These are phyloP conservation scores for Isoetes engelmannii DNA, from an alignment of 83 land plant species.

Conservation along the genomic window DNA sequence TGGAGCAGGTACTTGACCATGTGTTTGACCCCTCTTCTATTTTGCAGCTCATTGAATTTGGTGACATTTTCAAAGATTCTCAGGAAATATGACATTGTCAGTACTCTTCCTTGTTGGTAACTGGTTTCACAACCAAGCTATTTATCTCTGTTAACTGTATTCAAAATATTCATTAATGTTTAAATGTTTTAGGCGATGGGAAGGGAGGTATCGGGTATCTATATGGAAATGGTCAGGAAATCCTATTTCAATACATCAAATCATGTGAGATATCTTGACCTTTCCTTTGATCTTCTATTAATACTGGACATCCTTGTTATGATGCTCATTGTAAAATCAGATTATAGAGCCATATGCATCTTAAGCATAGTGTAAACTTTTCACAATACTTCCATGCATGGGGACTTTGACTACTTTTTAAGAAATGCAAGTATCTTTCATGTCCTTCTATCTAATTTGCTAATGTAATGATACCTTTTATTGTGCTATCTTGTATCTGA, in stretches of 20 bases:
- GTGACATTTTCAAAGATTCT: slow-evolving; percentile 11
- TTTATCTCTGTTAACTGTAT: neutral
- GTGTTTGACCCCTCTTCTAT: neutral
- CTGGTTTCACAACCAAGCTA: neutral
- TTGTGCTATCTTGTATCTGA: neutral
- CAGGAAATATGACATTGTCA: slow-evolving; percentile 8
- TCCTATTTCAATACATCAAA: neutral
- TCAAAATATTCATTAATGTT: neutral
- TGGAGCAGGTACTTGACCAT: neutral
- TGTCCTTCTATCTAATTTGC: too few relatives aligned
- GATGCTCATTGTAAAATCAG: too few relatives aligned
- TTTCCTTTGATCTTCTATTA: too few relatives aligned
- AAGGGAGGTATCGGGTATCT: neutral
- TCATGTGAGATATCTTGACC: neutral
- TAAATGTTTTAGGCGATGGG: slow-evolving; percentile 1
- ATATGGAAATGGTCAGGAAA: neutral
- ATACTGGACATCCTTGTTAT: too few relatives aligned
- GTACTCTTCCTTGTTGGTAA: neutral
- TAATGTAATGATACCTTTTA: neutral
- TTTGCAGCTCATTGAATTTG: slow-evolving; percentile 6
- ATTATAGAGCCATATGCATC: too few relatives aligned
- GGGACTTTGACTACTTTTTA: too few relatives aligned
- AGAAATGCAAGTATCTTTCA: too few relatives aligned
- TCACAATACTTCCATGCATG: too few relatives aligned
- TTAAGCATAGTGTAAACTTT: too few relatives aligned